Evolutionary conservation across 1,139 yeast genomes (phyloP).

Genomic region (Eremothecium cymbalariae): DNA sequence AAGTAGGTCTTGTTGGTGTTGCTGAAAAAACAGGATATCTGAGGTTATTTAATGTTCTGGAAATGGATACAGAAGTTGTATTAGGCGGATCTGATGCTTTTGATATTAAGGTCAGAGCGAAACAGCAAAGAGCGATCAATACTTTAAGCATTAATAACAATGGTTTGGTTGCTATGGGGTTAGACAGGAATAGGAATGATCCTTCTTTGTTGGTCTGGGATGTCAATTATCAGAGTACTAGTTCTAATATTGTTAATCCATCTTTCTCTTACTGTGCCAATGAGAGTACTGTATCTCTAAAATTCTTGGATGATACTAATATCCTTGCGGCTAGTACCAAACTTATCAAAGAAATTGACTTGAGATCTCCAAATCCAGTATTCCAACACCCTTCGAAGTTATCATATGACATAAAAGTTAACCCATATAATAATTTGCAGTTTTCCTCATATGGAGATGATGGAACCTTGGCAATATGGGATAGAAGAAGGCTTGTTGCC

Average conservation of each 20-base stretch:
- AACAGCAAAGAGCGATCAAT: constrained; percentile 69
- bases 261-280: constrained; percentile 56
- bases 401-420: constrained; percentile 59
- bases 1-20: constrained; percentile 56
- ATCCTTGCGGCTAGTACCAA: constrained; percentile 73
- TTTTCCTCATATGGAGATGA: constrained; percentile 77
- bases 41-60: constrained; percentile 51
- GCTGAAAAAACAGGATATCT: constrained; percentile 70
- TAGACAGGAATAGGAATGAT: constrained; percentile 74
- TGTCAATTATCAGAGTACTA: constrained; percentile 44
- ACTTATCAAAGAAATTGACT: constrained; percentile 68
- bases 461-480: constrained; percentile 84
- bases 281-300: constrained; percentile 63
- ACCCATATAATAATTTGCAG: constrained; percentile 55
- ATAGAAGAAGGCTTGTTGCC: constrained; percentile 53
- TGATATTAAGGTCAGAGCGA: constrained; percentile 42
- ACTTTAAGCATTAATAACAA: constrained; percentile 58
- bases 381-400: constrained; percentile 73
- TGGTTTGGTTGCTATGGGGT: constrained; percentile 67
- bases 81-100: constrained; percentile 10
- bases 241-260: constrained; percentile 43
- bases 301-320: constrained; percentile 55
- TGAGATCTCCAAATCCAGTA: constrained; percentile 58
- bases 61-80: constrained; percentile 8
- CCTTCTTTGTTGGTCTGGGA: constrained; percentile 77